Conservation (phyloP, 805 yeast species). For the Ogataea henricii region DNA sequence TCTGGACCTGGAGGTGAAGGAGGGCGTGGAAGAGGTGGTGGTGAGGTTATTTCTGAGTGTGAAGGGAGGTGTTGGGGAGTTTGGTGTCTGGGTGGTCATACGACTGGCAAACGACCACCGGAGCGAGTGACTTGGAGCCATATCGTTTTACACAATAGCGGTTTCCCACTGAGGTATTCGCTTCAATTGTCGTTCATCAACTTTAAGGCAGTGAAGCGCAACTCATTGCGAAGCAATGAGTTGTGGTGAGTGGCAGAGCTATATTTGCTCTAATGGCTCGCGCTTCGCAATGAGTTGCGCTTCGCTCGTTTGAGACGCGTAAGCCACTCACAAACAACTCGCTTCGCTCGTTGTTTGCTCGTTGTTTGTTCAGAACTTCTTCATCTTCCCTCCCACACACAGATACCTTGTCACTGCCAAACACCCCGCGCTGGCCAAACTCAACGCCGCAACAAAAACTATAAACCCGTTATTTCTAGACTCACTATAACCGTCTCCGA, state of each 20-base stretch:
- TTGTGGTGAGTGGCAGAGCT: no score
- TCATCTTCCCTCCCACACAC: conserved; percentile 11
- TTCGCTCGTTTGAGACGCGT: no score
- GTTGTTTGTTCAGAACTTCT: conserved; percentile 1
- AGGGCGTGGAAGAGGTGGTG: not conserved
- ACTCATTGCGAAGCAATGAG: no score
- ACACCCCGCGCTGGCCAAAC: conserved; percentile 12
- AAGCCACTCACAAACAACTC: not conserved
- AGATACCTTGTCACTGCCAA: conserved; percentile 5
- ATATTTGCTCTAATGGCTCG: no score
- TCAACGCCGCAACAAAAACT: conserved; percentile 8
- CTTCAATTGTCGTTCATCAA: no score
- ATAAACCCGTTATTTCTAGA: conserved; percentile 18
- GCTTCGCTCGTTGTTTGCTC: not conserved
- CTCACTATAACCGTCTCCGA: conserved; percentile 11
- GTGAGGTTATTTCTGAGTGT: conserved; percentile 25
- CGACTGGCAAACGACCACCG: not conserved
- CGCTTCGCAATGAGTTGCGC: no score
- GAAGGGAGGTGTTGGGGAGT: not conserved
- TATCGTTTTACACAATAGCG: no score
- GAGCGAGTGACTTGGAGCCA: no score
- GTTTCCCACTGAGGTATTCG: no score
- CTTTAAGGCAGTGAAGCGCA: no score
- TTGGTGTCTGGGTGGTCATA: conserved; percentile 1
- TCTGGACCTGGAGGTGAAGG: conserved; percentile 13